phyloP scores from a whole-genome alignment of 2,329 filamentous ascomycete species.

The Seiridium unicorne region DNA sequence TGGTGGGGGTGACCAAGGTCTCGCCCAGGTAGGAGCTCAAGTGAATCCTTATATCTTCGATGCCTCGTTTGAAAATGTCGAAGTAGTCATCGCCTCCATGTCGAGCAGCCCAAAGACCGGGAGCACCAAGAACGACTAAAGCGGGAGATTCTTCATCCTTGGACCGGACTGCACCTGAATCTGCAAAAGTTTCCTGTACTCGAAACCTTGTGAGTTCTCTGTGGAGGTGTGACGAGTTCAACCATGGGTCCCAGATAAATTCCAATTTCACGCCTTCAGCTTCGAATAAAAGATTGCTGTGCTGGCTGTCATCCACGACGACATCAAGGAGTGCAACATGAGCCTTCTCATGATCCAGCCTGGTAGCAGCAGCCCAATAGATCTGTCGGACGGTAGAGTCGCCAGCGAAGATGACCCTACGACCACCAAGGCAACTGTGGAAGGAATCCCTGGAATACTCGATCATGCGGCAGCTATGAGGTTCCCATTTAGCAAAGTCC shows the following conservation, averaged over 20 bases:
- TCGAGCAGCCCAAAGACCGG: slow-evolving; percentile 54
- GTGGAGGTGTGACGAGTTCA: slow-evolving; percentile 47
- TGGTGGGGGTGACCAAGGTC: slow-evolving; percentile 15
- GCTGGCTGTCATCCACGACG: slow-evolving; percentile 34
- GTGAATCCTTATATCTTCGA: slow-evolving; percentile 42
- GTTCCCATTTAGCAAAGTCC: slow-evolving; percentile 53
- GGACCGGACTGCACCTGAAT: slow-evolving; percentile 14
- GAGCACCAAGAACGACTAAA: slow-evolving; percentile 50
- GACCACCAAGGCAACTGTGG: slow-evolving; percentile 47
- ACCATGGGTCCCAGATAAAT: slow-evolving; percentile 63
- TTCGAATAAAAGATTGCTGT: slow-evolving; percentile 42
- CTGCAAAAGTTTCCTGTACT: slow-evolving; percentile 13
- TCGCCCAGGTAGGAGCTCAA: slow-evolving; percentile 22
- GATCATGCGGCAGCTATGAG: slow-evolving; percentile 57
- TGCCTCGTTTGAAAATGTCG: slow-evolving; percentile 40
- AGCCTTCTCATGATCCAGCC: slow-evolving; percentile 40
- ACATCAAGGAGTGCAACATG: slow-evolving; percentile 32
- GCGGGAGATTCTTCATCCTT: slow-evolving; percentile 33
- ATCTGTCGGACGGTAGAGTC: slow-evolving; percentile 60
- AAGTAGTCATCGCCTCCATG: slow-evolving; percentile 45
- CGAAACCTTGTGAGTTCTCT: slow-evolving; percentile 38
- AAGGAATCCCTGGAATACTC: slow-evolving; percentile 53
- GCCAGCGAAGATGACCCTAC: slow-evolving; percentile 57
- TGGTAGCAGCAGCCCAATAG: slow-evolving; percentile 55
- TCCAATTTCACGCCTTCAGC: slow-evolving; percentile 45